Conservation (phyloP, 2,329 filamentous ascomycete genomes). For the Colletotrichum lindemuthianum region DNA sequence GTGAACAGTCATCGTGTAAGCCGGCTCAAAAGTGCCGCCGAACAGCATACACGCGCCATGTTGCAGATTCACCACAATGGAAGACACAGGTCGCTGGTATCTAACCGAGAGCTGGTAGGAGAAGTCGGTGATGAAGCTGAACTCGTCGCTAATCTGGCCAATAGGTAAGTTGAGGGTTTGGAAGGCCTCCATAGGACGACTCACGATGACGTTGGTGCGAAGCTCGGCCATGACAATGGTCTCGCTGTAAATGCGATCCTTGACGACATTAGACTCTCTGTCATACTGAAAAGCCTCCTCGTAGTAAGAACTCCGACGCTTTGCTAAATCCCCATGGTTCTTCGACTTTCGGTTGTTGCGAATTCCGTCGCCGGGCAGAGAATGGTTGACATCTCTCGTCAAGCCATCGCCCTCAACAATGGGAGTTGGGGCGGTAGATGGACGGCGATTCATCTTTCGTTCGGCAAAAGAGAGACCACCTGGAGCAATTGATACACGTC, state of each 20-base stretch:
- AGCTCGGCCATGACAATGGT: constrained; percentile 72
- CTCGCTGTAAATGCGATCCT: constrained; percentile 61
- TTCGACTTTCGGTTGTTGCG: constrained; percentile 44
- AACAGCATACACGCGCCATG: constrained; percentile 81
- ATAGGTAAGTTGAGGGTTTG: constrained; percentile 16
- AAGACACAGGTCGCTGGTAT: constrained; percentile 78
- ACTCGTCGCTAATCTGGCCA: constrained; percentile 76
- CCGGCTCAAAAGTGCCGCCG: constrained; percentile 78
- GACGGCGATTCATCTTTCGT: constrained; percentile 41
- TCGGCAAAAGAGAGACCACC: constrained; percentile 44
- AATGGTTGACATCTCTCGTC: constrained; percentile 51
- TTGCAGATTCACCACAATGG: constrained; percentile 79
- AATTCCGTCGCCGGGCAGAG: constrained; percentile 50
- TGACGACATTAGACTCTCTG: constrained; percentile 46
- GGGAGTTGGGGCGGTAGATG: constrained; percentile 39
- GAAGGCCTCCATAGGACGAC: constrained; percentile 39
- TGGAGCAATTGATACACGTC: constrained; percentile 18
- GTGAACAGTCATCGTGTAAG: constrained; percentile 80
- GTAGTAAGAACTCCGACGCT: constrained; percentile 55
- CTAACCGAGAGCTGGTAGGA: constrained; percentile 77
- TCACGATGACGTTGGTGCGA: constrained; percentile 71
- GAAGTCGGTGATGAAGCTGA: constrained; percentile 77
- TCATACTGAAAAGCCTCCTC: constrained; percentile 55
- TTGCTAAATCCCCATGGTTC: constrained; percentile 45
- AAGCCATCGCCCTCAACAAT: constrained; percentile 48